Conservation (phyloP, 495 filamentous ascomycete species). For the Podospora bellae-mahoneyi region DNA sequence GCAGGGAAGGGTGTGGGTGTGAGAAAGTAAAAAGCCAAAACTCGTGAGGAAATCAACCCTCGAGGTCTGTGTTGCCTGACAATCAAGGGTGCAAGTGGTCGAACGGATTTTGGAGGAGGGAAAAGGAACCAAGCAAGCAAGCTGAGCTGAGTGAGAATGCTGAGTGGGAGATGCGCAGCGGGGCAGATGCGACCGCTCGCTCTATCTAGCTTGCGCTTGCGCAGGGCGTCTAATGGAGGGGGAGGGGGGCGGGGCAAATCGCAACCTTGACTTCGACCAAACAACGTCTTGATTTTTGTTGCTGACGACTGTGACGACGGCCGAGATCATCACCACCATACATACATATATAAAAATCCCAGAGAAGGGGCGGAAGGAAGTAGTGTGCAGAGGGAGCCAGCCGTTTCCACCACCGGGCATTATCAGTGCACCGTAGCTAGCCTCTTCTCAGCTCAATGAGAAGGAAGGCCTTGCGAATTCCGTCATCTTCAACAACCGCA, state of each 20-base stretch:
- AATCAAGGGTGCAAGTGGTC: neutral
- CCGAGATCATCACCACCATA: neutral
- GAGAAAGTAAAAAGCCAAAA: neutral
- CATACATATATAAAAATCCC: neutral
- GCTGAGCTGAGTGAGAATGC: constrained; percentile 7
- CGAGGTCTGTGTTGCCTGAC: neutral
- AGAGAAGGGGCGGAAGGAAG: neutral
- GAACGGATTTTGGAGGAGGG: neutral
- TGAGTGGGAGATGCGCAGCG: neutral
- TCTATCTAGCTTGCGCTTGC: neutral
- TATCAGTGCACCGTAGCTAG: neutral
- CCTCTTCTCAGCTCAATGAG: neutral
- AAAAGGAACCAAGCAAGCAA: constrained; percentile 4
- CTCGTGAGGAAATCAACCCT: neutral
- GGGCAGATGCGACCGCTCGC: neutral
- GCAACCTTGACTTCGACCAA: neutral
- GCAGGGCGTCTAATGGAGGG: neutral
- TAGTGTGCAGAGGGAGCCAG: neutral
- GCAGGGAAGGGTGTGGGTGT: neutral
- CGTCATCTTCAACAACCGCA: neutral
- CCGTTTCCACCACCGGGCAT: neutral
- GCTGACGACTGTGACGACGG: neutral
- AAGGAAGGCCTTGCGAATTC: neutral
- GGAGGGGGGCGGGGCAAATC: neutral
- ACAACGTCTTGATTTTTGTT: neutral